Percentiles rank a stretch among this genome's conserved stretches.
Evolutionary conservation across 805 yeast genomes (phyloP).

Genomic region (Candida cerambycidarum): DNA sequence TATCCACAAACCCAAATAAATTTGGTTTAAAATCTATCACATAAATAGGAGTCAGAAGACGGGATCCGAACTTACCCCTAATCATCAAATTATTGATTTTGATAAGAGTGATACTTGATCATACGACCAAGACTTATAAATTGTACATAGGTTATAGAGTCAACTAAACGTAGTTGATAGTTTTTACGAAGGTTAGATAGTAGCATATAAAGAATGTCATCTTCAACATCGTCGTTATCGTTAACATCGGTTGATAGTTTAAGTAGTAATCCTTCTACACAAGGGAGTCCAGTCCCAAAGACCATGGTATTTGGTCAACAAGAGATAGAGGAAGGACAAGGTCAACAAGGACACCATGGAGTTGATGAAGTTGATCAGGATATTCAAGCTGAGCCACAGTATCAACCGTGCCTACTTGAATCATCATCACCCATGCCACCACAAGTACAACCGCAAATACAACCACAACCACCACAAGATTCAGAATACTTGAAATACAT

Average conservation of each 20-base stretch:
- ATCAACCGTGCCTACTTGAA: too few species aligned
- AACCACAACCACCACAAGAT: too few species aligned
- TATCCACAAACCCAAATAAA: too few species aligned
- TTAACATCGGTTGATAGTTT: constrained; percentile 2
- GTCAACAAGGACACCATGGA: neutral
- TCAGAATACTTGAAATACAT: constrained; percentile 29
- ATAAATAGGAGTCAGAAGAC: too few species aligned
- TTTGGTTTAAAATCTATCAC: too few species aligned
- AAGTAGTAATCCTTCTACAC: constrained; percentile 3
- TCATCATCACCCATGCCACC: too few species aligned
- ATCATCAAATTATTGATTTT: neutral
- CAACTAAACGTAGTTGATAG: too few species aligned
- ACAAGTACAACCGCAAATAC: too few species aligned
- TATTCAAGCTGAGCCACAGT: too few species aligned
- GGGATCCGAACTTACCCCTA: neutral
- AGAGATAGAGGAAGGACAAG: neutral
- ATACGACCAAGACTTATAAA: too few species aligned
- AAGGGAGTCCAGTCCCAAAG: constrained; percentile 1
- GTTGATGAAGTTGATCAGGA: too few species aligned
- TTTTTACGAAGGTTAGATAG: neutral
- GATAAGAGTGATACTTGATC: neutral
- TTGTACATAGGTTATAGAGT: too few species aligned
- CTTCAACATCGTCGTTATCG: constrained; percentile 4
- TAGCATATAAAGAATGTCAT: neutral
- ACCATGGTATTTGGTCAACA: neutral